These are phyloP conservation scores for Lasiosphaeriaceae sp. DNA, from an alignment of 495 filamentous ascomycete species.

Conservation along the genomic window DNA sequence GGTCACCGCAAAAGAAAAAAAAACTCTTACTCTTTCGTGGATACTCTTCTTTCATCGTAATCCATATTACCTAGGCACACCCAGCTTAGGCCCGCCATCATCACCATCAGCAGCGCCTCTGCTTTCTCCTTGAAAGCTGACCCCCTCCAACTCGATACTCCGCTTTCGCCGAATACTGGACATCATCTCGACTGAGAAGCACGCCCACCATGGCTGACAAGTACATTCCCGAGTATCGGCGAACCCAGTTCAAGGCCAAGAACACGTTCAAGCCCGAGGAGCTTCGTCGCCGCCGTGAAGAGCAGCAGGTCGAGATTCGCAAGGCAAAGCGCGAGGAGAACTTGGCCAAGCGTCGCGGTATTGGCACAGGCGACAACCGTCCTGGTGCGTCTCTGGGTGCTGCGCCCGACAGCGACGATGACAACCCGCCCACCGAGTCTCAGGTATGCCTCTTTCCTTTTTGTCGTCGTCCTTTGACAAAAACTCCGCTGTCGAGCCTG, in stretches of 20 bases:
- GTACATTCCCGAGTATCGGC: constrained; percentile 99
- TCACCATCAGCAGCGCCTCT: background rate
- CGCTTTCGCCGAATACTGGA: constrained; percentile 27
- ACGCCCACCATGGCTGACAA: constrained; percentile 83
- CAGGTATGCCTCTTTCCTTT: constrained; percentile 72
- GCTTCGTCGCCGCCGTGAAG: constrained; percentile 95
- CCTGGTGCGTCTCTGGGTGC: constrained; percentile 83
- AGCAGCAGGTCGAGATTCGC: constrained; percentile 97
- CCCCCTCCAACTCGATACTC: constrained; percentile 31
- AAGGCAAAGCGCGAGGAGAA: constrained; percentile 98
- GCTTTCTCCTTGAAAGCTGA: constrained; percentile 25
- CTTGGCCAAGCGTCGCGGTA: constrained; percentile 94
- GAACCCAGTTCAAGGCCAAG: constrained; percentile 98
- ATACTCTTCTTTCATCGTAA: constrained; percentile 16
- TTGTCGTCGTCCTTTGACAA: background rate
- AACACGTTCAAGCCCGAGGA: constrained; percentile 98
- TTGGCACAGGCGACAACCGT: constrained; percentile 70
- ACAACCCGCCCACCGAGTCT: constrained; percentile 85
- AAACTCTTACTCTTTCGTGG: constrained; percentile 16
- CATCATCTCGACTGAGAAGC: constrained; percentile 14
- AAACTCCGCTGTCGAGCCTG: background rate
- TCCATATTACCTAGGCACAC: no score
- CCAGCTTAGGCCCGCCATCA: background rate
- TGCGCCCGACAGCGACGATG: constrained; percentile 94
- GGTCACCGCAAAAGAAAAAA: background rate